A percentile compares a stretch with the other conserved stretches of the same genome.
These are phyloP conservation scores for Coemansia sp. DNA, from an alignment of 192 early-diverging fungal genomes.

Conservation along the genomic window DNA sequence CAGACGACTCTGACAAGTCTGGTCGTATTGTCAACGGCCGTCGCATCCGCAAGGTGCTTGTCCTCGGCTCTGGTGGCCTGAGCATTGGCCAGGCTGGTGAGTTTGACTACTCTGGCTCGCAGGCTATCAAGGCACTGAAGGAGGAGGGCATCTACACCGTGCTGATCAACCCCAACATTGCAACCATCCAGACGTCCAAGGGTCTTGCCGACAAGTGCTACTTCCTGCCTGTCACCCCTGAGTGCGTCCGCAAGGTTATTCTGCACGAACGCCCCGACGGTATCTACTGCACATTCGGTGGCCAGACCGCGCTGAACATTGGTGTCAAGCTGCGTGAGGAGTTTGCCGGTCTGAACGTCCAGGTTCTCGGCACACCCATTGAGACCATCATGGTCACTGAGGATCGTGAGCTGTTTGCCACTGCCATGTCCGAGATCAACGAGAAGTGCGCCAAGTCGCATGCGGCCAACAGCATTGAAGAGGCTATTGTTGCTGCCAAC, in stretches of 20 bases:
- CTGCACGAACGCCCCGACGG: slow-evolving; percentile 95
- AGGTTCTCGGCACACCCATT: slow-evolving; percentile 93
- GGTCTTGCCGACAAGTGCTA: slow-evolving; percentile 97
- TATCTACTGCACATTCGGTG: slow-evolving; percentile 98
- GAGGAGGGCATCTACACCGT: slow-evolving; percentile 97
- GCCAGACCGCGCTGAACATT: slow-evolving; percentile 96
- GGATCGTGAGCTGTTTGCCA: slow-evolving; percentile 92
- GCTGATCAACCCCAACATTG: slow-evolving; percentile 98
- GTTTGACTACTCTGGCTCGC: slow-evolving; percentile 97
- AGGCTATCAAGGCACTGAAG: slow-evolving; percentile 98
- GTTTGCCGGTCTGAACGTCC: slow-evolving; percentile 85
- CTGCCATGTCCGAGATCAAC: slow-evolving; percentile 80
- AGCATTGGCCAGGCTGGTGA: slow-evolving; percentile 99
- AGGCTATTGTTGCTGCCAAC: slow-evolving; percentile 83
- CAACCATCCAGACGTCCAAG: slow-evolving; percentile 97
- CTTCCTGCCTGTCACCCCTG: slow-evolving; percentile 93
- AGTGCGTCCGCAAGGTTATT: slow-evolving; percentile 94
- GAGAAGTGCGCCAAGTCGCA: slow-evolving; percentile 89
- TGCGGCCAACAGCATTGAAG: slow-evolving; percentile 76
- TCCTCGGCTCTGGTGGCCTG: slow-evolving; percentile 94
- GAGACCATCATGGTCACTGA: slow-evolving; percentile 95
- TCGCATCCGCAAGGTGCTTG: slow-evolving; percentile 85
- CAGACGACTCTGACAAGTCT: slow-evolving; percentile 42
- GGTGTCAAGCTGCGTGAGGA: slow-evolving; percentile 87
- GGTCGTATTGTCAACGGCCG: slow-evolving; percentile 58